Conservation (phyloP, 306 rosid genomes). For the Crotalaria pallida region DNA sequence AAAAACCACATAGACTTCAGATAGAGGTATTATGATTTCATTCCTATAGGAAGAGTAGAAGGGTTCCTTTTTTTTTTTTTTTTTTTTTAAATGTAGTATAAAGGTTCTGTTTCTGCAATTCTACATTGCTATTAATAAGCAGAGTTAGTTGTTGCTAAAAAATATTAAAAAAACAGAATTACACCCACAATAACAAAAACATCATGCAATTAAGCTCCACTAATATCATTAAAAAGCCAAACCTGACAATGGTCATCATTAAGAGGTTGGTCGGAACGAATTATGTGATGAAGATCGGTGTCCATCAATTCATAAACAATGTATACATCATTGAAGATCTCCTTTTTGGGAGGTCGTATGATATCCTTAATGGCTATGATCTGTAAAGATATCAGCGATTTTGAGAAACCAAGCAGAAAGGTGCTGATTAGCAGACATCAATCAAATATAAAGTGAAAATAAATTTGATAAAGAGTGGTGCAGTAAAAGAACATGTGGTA, state of each 20-base stretch:
- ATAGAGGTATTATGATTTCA: background rate
- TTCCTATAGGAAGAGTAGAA: background rate
- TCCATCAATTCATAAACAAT: constrained; percentile 97
- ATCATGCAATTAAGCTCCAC: background rate
- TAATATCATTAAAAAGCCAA: background rate
- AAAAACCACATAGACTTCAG: background rate
- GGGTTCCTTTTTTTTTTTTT: too few relatives aligned
- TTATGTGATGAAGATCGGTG: constrained; percentile 86
- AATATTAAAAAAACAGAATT: background rate
- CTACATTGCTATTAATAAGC: background rate
- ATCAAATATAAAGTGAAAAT: background rate
- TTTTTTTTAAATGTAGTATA: too few relatives aligned
- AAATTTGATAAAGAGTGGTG: background rate
- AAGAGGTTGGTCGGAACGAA: constrained; percentile 75
- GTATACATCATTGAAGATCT: constrained; percentile 81
- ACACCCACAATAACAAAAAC: background rate
- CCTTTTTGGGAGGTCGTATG: constrained; percentile 74
- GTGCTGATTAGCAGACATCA: background rate
- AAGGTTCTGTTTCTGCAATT: background rate
- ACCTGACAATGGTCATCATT: constrained; percentile 89
- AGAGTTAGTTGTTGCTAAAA: background rate
- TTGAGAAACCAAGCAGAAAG: constrained; percentile 15
- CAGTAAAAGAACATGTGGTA: too few relatives aligned
- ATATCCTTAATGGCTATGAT: constrained; percentile 71
- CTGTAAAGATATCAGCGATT: constrained; percentile 29